Conservation (phyloP, 345 rosid genomes). For the Syzygium grande region DNA sequence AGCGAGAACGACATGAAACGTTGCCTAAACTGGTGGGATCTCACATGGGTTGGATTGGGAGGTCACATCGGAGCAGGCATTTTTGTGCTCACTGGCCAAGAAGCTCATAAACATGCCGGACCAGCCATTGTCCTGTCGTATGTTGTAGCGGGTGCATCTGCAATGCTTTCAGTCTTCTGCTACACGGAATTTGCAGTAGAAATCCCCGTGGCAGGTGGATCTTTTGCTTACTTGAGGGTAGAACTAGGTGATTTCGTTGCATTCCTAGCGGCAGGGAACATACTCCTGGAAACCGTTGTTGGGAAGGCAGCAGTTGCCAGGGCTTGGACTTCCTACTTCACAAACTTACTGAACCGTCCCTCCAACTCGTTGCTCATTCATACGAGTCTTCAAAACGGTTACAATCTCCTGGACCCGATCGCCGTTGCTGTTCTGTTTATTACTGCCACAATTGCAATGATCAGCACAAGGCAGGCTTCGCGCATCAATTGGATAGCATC, state of each 20-base stretch:
- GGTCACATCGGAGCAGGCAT: constrained; percentile 46
- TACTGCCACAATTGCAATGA: constrained; percentile 34
- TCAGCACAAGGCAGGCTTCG: constrained; percentile 48
- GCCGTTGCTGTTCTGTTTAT: constrained; percentile 36
- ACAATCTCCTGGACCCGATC: constrained; percentile 46
- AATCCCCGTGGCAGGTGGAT: constrained; percentile 63
- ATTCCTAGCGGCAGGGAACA: constrained; percentile 49
- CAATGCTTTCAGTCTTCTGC: constrained; percentile 61
- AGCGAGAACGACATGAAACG: constrained; percentile 51
- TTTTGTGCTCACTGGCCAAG: constrained; percentile 48
- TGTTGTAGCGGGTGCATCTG: constrained; percentile 36
- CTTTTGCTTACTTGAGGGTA: constrained; percentile 47
- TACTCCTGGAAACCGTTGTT: constrained; percentile 39
- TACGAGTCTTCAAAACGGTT: constrained; percentile 18
- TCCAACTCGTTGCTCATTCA: constrained; percentile 36
- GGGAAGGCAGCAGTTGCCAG: constrained; percentile 53
- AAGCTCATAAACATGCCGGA: constrained; percentile 32
- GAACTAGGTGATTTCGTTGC: constrained; percentile 50
- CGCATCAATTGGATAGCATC: constrained; percentile 45
- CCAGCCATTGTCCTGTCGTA: constrained; percentile 47
- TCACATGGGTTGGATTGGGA: constrained; percentile 45
- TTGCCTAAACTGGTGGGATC: constrained; percentile 59
- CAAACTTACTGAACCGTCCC: constrained; percentile 29
- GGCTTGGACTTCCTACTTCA: constrained; percentile 57
- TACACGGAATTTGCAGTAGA: constrained; percentile 56